phyloP scores from a whole-genome alignment of 75 land plant species.

The Larix kaempferi region DNA sequence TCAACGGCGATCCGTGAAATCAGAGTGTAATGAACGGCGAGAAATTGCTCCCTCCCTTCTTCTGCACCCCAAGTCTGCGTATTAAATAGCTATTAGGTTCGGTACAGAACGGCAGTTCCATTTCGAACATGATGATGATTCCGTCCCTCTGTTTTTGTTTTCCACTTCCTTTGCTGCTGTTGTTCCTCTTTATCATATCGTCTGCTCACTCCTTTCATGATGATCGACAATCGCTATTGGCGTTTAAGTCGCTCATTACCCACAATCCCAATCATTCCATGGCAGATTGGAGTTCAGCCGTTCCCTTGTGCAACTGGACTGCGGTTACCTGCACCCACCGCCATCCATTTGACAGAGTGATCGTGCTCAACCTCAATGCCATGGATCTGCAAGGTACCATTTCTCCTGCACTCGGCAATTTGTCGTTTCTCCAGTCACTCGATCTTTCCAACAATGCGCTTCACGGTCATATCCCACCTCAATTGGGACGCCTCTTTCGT shows the following conservation, averaged over 20 bases:
- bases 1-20: too few relatives aligned
- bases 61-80: too few relatives aligned
- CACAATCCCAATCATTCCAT: background rate
- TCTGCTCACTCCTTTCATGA: background rate
- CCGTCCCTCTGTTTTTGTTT: too few relatives aligned
- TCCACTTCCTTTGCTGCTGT: too few relatives aligned
- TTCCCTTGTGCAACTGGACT: slow-evolving; percentile 17
- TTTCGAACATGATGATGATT: too few relatives aligned
- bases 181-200: too few relatives aligned
- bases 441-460: background rate
- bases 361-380: background rate
- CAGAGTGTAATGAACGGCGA: too few relatives aligned
- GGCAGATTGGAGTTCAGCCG: background rate
- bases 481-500: background rate
- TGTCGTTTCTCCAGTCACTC: background rate
- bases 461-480: background rate
- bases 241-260: background rate
- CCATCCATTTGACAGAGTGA: background rate
- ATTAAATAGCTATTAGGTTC: too few relatives aligned
- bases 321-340: slow-evolving; percentile 15
- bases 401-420: background rate
- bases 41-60: too few relatives aligned
- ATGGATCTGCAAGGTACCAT: background rate
- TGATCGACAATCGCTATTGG: background rate
- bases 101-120: too few relatives aligned